Evolutionary conservation across 2,329 filamentous ascomycete genomes (phyloP), one percentile per base, ranked within the genome.

Genomic region (Aspergillus niger): DNA sequence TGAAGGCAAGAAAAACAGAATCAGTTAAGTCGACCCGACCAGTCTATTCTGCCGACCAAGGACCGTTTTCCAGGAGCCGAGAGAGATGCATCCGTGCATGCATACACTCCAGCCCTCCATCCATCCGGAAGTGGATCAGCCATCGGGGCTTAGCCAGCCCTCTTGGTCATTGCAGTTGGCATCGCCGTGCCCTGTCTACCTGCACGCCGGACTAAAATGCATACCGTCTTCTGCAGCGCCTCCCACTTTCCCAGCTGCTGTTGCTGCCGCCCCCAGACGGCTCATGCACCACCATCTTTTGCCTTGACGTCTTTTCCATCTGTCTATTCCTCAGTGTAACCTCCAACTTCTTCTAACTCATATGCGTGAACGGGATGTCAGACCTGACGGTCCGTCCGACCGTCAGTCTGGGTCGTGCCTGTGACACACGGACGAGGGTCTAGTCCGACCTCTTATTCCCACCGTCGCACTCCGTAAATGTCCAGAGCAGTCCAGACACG

Each of bases 101-200:
- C 26, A 50, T 13, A n/a, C 15, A 8, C 15, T 30, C 43, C 17
- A 38, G 13, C 47, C 50, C 32, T 28, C 48, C 20, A 41, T 51
- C 32, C 51, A 63, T 61, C 43, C 32, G 50, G 41, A 36, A 53
- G 65, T 69, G 68, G 70, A 72, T 70, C 69, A 50, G 63, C 64
- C 60, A 63, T 61, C 56, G 72, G 71, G 71, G 72, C 71, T 73
- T 71, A 73, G 71, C 67, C 58, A 59, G 51, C 47, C 38, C 20
- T 55, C 41, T 64, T 56, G 32, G 32, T 36, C 32, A 36, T 36
- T 36, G 32, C 32, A 36, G 13, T 36, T 36, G 57, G 60, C 61
- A 64, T 69, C 26, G 30, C 26, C 41, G 20, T 44, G 41, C 26
- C 50, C 39, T 58, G 32, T 49, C 50, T 32, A 22, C 53, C 20